phyloP scores from a whole-genome alignment of 192 early-diverging fungal genomes.

The Coemansia sp. region DNA sequence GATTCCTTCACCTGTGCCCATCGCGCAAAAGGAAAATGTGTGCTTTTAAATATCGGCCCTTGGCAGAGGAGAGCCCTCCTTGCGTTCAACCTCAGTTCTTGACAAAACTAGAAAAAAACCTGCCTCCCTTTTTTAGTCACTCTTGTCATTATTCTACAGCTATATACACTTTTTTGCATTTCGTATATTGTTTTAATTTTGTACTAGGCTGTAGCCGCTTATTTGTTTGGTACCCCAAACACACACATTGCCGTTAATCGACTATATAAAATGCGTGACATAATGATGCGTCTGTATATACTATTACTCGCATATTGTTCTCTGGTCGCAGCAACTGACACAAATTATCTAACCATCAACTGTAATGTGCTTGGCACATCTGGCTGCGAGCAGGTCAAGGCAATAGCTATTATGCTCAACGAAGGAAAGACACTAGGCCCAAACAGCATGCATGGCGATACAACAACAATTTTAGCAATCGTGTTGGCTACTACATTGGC shows the following conservation, averaged over 20 bases:
- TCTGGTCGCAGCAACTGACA: neutral
- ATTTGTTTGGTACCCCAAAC: neutral
- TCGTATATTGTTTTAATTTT: neutral
- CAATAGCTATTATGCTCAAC: constrained; percentile 7
- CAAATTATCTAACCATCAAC: constrained; percentile 9
- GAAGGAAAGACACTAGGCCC: constrained; percentile 6
- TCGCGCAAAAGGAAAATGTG: neutral
- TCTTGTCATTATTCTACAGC: neutral
- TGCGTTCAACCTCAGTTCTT: neutral
- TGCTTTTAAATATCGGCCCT: neutral
- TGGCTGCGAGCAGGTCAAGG: constrained; percentile 16
- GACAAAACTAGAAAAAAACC: neutral
- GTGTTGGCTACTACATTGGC: constrained; percentile 1
- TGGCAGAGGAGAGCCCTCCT: neutral
- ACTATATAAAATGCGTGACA: constrained; percentile 1
- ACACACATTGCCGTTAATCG: neutral
- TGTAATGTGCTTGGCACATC: constrained; percentile 10
- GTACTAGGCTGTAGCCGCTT: neutral
- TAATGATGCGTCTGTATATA: constrained; percentile 2
- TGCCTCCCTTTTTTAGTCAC: neutral
- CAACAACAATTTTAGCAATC: neutral
- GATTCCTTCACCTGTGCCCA: neutral
- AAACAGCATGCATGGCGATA: neutral
- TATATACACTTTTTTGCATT: neutral
- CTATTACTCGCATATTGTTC: neutral